Percentiles rank a stretch among this genome's conserved stretches.
Conservation (phyloP, 2,329 filamentous ascomycete genomes). For the Tolypocladium ophioglossoides region DNA sequence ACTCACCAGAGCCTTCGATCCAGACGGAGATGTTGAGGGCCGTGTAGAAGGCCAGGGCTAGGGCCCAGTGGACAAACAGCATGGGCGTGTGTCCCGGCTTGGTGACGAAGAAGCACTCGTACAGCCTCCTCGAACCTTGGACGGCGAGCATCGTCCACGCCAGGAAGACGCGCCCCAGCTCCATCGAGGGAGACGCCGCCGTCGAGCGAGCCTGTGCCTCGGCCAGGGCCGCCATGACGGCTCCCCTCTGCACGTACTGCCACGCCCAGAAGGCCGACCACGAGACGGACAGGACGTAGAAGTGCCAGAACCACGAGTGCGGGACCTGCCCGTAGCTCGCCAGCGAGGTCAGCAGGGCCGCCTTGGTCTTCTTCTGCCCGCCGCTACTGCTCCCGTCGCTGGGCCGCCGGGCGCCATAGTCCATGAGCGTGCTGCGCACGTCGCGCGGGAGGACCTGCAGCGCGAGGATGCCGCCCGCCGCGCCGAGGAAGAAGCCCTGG, state of each 20-base stretch:
- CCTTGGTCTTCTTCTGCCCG: neutral
- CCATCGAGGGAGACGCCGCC: conserved; percentile 30
- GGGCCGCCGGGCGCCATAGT: conserved; percentile 37
- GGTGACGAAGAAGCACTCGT: conserved; percentile 58
- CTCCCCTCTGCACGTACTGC: conserved; percentile 48
- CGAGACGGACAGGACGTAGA: conserved; percentile 64
- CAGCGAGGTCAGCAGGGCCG: conserved; percentile 10
- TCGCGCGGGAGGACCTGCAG: conserved; percentile 33
- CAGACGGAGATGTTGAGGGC: conserved; percentile 66
- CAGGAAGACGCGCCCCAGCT: conserved; percentile 49
- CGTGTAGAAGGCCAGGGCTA: conserved; percentile 71
- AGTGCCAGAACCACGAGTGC: conserved; percentile 82
- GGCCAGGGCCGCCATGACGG: conserved; percentile 37
- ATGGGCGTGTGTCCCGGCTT: conserved; percentile 60
- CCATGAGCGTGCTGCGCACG: conserved; percentile 32
- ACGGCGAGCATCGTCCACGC: conserved; percentile 64
- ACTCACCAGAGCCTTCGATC: conserved; percentile 68
- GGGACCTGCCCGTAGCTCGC: conserved; percentile 49
- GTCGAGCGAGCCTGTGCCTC: conserved; percentile 20
- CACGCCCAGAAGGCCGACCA: conserved; percentile 65
- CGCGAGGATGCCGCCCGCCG: conserved; percentile 27
- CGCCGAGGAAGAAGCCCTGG: conserved; percentile 36
- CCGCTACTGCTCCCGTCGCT: neutral
- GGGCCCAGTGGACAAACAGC: conserved; percentile 73
- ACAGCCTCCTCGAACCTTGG: conserved; percentile 66